Evolutionary conservation across 2,329 filamentous ascomycete species (phyloP).

Genomic region (Fusarium luffae): DNA sequence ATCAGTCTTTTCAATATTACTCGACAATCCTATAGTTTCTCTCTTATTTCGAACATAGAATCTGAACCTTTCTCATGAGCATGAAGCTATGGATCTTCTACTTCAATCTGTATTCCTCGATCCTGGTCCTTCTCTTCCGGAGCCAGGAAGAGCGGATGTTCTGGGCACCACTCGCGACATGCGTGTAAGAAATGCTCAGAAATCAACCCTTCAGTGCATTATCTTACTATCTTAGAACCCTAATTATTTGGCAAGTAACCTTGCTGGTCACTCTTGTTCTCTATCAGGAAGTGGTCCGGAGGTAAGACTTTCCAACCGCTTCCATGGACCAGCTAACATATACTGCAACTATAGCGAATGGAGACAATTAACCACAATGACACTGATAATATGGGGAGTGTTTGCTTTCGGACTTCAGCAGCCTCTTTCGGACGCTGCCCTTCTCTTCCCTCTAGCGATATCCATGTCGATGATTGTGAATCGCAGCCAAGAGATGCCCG

Average conservation of each 20-base stretch:
- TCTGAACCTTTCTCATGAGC: not conserved
- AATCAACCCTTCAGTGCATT: not conserved
- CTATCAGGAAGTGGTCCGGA: not conserved
- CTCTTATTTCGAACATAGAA: not conserved
- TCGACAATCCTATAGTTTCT: not conserved
- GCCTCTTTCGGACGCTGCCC: not conserved
- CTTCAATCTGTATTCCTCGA: not conserved
- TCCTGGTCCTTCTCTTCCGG: constrained; percentile 7
- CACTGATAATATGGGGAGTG: not conserved
- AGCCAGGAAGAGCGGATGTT: constrained; percentile 3
- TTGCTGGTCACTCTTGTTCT: not conserved
- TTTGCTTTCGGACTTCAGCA: not conserved
- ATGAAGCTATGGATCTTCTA: not conserved
- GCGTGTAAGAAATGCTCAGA: not conserved
- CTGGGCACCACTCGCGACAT: not conserved
- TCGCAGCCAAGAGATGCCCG: not conserved
- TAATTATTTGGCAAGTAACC: not conserved
- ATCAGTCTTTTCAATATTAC: not conserved
- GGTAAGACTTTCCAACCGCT: not conserved
- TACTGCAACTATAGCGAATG: not conserved
- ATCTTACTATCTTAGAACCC: not conserved
- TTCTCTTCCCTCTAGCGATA: not conserved
- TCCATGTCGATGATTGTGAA: not conserved
- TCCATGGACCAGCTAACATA: not conserved
- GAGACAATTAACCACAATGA: not conserved